Evolutionary conservation across 495 filamentous ascomycete species (phyloP), one percentile per base, ranked within the genome.

Genomic region (Lasiosphaeriaceae sp.): DNA sequence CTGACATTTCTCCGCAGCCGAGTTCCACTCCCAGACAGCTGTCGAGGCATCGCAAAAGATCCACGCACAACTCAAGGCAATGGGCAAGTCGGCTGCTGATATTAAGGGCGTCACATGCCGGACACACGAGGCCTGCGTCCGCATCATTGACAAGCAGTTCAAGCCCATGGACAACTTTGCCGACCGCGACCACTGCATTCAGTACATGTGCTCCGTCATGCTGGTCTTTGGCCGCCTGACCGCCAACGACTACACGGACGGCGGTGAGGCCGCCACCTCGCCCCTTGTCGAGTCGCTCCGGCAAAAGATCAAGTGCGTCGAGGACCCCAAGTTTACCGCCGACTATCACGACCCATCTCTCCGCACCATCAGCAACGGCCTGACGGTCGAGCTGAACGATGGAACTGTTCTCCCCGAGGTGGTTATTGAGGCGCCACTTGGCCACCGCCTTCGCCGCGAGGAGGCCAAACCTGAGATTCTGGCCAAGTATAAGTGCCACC

Each of bases 101-200:
- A 97, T 98, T 77, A 90, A 96, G 76, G 83, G 80, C 48, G 83
- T 98, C 67, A 89, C 86, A 59, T 96, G 93, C 82, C 87, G 94
- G 61, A 98, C 94, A 2, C 94, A 98, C 77, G 94, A 98, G 75
- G 94, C 94, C 34, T 97, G 95, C 74, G 84, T 97, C 65, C 90
- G 94, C 52, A 98, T 98, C 75, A 98, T 98, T 68, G 94, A 98
- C 83, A 98, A 98, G 83, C 95, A 97, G 76, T 94, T 96, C 81
- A 97, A 97, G 81, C 87, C 92, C 57, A 92, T 98, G 89, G 92
- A 97, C 80, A 98, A 98, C 81, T 98, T 96, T 68, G 94, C 94
- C 59, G 94, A 98, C 74, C 92, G 94, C 60, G 94, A 98, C 74
- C 94, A 97, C 80, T 98, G 94, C 77, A 93, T 98, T 62, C 94